Evolutionary conservation across 139 green algal species (phyloP).

Genomic region (Chlorella sp.): DNA sequence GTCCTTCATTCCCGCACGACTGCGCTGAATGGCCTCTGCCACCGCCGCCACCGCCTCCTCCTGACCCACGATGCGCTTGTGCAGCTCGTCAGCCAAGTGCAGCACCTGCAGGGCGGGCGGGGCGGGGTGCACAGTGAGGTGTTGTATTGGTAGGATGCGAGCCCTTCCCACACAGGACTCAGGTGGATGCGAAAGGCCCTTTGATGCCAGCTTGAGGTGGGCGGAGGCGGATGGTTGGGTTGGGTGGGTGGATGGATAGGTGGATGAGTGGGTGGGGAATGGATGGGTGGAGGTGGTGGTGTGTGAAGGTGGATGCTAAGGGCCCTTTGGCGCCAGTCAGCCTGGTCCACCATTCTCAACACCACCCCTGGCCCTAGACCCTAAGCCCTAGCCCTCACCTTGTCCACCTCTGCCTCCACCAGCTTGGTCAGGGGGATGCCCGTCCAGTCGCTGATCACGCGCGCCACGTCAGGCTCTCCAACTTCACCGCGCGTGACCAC

Average conservation of each 20-base stretch:
- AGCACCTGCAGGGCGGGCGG: slow-evolving; percentile 20
- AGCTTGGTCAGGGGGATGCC: slow-evolving; percentile 92
- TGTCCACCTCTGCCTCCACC: slow-evolving; percentile 75
- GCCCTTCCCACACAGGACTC: too few species aligned
- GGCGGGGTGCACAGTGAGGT: too few species aligned
- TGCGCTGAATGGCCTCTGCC: slow-evolving; percentile 89
- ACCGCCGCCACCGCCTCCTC: slow-evolving; percentile 71
- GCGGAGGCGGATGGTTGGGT: too few species aligned
- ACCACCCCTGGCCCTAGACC: not conserved
- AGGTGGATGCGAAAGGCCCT: too few species aligned
- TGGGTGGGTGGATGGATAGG: too few species aligned
- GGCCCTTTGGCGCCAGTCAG: too few species aligned
- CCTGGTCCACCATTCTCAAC: not conserved
- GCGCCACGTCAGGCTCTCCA: slow-evolving; percentile 37
- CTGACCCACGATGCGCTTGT: slow-evolving; percentile 35
- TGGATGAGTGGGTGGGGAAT: too few species aligned
- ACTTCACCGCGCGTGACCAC: slow-evolving; percentile 23
- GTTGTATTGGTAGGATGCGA: too few species aligned
- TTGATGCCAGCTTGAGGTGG: too few species aligned
- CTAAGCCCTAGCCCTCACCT: too few species aligned
- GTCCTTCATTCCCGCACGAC: slow-evolving; percentile 76
- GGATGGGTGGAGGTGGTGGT: too few species aligned
- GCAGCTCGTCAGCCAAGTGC: slow-evolving; percentile 33
- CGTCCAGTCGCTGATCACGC: slow-evolving; percentile 47
- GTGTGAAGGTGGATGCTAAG: too few species aligned